Evolutionary conservation across 2,329 filamentous ascomycete species (phyloP), one percentile per base, ranked within the genome.

Genomic region (Cladosporium sp.): DNA sequence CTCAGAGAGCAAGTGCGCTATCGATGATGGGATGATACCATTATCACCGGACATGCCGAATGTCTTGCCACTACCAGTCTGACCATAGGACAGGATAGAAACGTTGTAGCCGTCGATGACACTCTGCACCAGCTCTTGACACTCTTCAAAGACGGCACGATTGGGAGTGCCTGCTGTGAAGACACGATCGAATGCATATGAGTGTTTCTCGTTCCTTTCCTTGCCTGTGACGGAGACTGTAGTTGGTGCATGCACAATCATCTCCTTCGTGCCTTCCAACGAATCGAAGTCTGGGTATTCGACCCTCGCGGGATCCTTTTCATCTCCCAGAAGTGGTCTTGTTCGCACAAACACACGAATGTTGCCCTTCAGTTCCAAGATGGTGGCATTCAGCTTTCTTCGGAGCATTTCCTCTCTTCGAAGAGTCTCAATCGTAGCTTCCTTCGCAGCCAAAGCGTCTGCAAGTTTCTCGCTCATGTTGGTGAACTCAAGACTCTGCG

Each of bases 321-420:
- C 74, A 58, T 89, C 86, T 0, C 77, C 73, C 20, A 89, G 77
- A 0, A 87, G 78, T 1, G 94, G 94, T 39, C 95, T 87, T 25
- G 97, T 93, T 70, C 94, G 86, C 70, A 93, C 97, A 84, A 99
- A 99, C 64, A 99, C 94, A 19, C 94, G 88, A 68, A 99, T 99
- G 70, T 99, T 99, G 66, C 94, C 94, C 73, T 96, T 97, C 59
- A 99, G 83, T 70, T 99, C 94, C 71, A 99, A 91, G 47, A 99
- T 93, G 72, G 96, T 94, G 74, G 97, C 97, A 78, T 97, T 96
- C 0, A 99, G 82, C 65, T 95, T 93, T 20, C 94, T 84, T 13
- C 94, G 85, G 51, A 96, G 79, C 0, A 90, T 94, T 74, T 99
- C 94, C 70, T 97, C 94, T 67, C 88, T 90, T 61, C 94, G 87